Conservation (phyloP, 2,329 filamentous ascomycete genomes). For the Talaromyces marneffei region DNA sequence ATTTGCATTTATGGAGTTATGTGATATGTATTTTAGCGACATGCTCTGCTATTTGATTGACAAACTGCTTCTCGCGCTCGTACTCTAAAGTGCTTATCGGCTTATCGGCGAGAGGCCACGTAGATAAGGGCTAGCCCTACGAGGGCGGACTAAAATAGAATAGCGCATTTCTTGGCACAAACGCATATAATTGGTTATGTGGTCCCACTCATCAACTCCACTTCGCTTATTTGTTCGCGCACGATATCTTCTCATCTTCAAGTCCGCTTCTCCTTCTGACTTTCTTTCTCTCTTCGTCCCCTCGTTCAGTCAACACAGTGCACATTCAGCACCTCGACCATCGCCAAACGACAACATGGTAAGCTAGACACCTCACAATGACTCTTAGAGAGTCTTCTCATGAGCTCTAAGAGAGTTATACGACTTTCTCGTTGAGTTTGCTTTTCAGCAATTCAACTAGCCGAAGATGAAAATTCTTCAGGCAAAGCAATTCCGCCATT, state of each 20-base stretch:
- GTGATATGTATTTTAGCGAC: not conserved
- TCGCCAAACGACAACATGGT: constrained; percentile 54
- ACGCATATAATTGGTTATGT: not conserved
- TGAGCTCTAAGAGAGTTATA: constrained; percentile 34
- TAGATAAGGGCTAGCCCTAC: constrained; percentile 12
- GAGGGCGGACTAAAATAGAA: not conserved
- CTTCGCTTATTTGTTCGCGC: constrained; percentile 16
- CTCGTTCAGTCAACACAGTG: constrained; percentile 38
- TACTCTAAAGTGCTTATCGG: not conserved
- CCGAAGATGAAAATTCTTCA: constrained; percentile 19
- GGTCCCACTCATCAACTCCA: not conserved
- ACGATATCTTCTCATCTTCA: constrained; percentile 11
- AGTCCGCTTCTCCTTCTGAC: not conserved
- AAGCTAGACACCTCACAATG: constrained; percentile 48
- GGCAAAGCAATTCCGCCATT: constrained; percentile 36
- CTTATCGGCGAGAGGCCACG: not conserved
- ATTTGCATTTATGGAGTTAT: not conserved
- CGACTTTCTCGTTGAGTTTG: constrained; percentile 20
- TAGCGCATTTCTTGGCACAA: not conserved
- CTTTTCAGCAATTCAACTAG: constrained; percentile 21
- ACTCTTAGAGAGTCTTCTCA: constrained; percentile 31
- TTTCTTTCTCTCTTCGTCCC: constrained; percentile 22
- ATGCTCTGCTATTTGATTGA: not conserved
- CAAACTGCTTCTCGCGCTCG: not conserved
- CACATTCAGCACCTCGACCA: constrained; percentile 43